Percentiles rank a stretch among this genome's conserved stretches.
phyloP scores from a whole-genome alignment of 192 early-diverging fungal genomes.

The Thoreauomyces humboldtii region DNA sequence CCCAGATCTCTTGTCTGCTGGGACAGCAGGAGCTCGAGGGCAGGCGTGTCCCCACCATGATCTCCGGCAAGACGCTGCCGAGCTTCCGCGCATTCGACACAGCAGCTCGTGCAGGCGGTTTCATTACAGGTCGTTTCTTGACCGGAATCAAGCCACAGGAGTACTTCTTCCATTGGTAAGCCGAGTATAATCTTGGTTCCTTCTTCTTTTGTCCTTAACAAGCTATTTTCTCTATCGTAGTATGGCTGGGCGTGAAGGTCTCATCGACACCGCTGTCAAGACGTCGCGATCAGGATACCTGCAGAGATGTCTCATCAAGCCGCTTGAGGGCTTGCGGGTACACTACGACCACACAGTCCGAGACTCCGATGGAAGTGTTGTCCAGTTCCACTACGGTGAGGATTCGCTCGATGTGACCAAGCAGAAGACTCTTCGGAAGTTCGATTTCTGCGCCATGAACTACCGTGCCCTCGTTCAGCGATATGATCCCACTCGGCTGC shows the following conservation, averaged over 20 bases:
- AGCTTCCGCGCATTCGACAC: constrained; percentile 91
- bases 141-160: constrained; percentile 96
- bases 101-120: constrained; percentile 91
- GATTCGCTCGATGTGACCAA: constrained; percentile 95
- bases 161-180: constrained; percentile 53
- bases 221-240: constrained; percentile 21
- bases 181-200: background rate
- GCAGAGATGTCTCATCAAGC: constrained; percentile 99
- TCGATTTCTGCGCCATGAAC: constrained; percentile 93
- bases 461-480: constrained; percentile 76
- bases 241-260: constrained; percentile 99
- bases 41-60: constrained; percentile 95
- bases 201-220: background rate
- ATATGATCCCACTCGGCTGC: constrained; percentile 70
- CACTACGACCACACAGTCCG: constrained; percentile 98
- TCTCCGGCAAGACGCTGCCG: constrained; percentile 94
- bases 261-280: constrained; percentile 99
- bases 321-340: constrained; percentile 90
- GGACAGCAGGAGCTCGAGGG: constrained; percentile 99
- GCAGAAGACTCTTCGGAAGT: constrained; percentile 83
- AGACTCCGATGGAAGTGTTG: constrained; percentile 87
- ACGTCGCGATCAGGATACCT: constrained; percentile 98
- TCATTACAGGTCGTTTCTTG: constrained; percentile 94
- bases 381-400: constrained; percentile 99
- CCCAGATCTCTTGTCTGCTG: constrained; percentile 95